Conservation (phyloP, 2,329 filamentous ascomycete species). For the Phaeosphaeria sp. region DNA sequence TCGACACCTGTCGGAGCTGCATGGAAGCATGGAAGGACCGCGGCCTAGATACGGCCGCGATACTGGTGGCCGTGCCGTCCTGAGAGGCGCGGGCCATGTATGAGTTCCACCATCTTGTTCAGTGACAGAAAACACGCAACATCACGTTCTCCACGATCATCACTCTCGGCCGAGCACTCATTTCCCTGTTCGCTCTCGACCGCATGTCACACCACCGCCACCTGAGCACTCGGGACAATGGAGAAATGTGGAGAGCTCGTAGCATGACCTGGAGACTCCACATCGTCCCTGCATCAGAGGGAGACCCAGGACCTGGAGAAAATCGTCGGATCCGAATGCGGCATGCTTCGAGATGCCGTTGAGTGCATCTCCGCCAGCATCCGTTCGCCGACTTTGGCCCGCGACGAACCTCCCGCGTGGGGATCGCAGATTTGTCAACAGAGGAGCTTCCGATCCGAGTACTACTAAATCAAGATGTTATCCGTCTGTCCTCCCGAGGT, state of each 20-base stretch:
- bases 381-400: not conserved
- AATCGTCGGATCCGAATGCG: not conserved
- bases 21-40: not conserved
- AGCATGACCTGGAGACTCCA: conserved; percentile 23
- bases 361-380: not conserved
- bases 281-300: conserved; percentile 23
- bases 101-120: too few relatives aligned
- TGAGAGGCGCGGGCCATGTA: too few relatives aligned
- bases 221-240: conserved; percentile 1
- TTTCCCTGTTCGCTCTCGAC: too few relatives aligned
- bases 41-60: not conserved
- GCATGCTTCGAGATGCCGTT: not conserved
- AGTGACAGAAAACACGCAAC: not conserved
- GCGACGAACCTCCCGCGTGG: not conserved
- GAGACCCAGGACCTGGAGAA: not conserved
- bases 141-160: not conserved
- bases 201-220: conserved; percentile 1
- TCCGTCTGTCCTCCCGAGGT: not conserved
- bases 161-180: not conserved
- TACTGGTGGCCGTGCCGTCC: not conserved
- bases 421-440: not conserved
- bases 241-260: conserved; percentile 8
- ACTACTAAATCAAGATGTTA: too few relatives aligned
- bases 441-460: not conserved
- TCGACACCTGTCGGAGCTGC: not conserved